phyloP scores from a whole-genome alignment of 345 rosid species.

The Salix udensis region DNA sequence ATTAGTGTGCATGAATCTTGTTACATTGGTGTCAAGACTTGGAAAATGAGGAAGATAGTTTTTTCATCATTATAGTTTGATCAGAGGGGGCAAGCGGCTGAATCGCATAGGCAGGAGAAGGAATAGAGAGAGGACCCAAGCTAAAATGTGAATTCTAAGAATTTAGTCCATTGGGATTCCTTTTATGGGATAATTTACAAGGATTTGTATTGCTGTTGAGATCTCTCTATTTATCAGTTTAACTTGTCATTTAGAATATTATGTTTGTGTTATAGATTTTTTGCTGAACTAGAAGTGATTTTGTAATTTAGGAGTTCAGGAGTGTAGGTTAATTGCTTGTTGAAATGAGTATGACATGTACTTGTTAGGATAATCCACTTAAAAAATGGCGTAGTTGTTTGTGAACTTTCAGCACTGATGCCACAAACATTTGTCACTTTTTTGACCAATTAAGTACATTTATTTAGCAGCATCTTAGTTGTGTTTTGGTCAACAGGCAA shows the following conservation, averaged over 20 bases:
- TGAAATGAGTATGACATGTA: neutral
- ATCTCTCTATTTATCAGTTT: neutral
- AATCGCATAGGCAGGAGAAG: neutral
- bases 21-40: neutral
- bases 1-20: neutral
- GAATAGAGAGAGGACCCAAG: neutral
- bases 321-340: neutral
- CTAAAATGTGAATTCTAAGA: neutral
- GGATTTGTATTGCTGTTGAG: neutral
- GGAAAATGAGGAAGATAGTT: neutral
- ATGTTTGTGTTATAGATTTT: neutral
- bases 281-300: neutral
- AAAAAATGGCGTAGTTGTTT: neutral
- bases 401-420: neutral
- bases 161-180: neutral
- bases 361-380: neutral
- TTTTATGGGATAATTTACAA: neutral
- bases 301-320: neutral
- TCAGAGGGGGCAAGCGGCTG: neutral
- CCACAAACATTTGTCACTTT: neutral
- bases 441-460: neutral
- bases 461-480: conserved; percentile 4
- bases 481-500: conserved; percentile 49
- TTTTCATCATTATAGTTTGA: neutral
- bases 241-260: neutral